These are phyloP conservation scores for Butyriboletus loyo DNA, from an alignment of 768 basidiomycete genomes.

Conservation along the genomic window DNA sequence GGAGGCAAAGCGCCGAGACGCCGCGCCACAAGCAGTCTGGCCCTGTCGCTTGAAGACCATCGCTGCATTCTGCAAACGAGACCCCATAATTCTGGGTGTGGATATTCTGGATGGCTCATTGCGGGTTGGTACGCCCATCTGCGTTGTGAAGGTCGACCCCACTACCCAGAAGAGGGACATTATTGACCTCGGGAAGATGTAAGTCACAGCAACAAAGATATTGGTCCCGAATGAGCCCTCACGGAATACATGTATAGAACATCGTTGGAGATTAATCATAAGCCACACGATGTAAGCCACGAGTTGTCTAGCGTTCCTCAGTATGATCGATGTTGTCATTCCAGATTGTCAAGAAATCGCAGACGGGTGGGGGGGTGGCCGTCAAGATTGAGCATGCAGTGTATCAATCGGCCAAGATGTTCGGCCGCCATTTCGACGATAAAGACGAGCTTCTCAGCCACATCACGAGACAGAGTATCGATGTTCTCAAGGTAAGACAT, in stretches of 20 bases:
- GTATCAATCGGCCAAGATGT: constrained; percentile 93
- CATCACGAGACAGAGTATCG: constrained; percentile 90
- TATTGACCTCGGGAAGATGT: constrained; percentile 94
- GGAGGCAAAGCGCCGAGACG: constrained; percentile 89
- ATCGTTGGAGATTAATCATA: constrained; percentile 97
- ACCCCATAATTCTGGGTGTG: constrained; percentile 95
- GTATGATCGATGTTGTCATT: constrained; percentile 1
- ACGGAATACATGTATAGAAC: constrained; percentile 50
- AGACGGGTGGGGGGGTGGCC: constrained; percentile 95
- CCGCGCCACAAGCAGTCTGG: constrained; percentile 95
- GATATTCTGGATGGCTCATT: constrained; percentile 93
- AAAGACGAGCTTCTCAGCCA: constrained; percentile 92
- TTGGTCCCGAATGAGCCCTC: not conserved
- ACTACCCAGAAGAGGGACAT: constrained; percentile 87
- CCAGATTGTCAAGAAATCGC: constrained; percentile 86
- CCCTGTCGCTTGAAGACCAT: constrained; percentile 92
- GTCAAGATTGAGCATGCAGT: constrained; percentile 98
- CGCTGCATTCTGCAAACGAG: constrained; percentile 93
- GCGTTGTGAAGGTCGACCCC: constrained; percentile 91
- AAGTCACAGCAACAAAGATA: constrained; percentile 28
- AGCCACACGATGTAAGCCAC: constrained; percentile 65
- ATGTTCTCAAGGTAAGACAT: constrained; percentile 78
- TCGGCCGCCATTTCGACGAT: constrained; percentile 93
- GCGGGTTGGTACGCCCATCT: constrained; percentile 90
- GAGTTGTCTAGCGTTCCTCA: not conserved